Evolutionary conservation across 2,329 filamentous ascomycete species (phyloP).

Genomic region (Lecanicillium sp.): DNA sequence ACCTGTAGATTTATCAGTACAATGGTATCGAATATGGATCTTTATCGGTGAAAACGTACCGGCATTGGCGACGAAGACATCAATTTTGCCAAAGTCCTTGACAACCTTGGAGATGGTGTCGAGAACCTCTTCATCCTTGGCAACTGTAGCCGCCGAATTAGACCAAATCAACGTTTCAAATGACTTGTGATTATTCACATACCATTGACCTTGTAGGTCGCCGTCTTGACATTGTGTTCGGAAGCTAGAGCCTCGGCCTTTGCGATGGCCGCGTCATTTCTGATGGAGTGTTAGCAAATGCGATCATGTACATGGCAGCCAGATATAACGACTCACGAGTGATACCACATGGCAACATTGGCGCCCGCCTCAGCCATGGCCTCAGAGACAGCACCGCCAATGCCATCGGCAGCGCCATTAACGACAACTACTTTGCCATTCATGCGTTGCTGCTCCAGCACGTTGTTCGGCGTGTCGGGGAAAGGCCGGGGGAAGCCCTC

Average conservation of each 20-base stretch:
- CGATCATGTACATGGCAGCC: too few species aligned
- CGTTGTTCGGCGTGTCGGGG: conserved; percentile 30
- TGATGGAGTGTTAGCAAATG: not conserved
- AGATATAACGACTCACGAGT: conserved; percentile 22
- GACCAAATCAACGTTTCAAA: too few species aligned
- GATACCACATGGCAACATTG: conserved; percentile 27
- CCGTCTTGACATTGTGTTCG: conserved; percentile 25
- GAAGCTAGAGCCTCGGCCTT: conserved; percentile 19
- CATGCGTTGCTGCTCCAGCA: conserved; percentile 34
- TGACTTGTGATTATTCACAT: not conserved
- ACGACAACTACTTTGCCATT: conserved; percentile 32
- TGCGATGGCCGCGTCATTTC: not conserved
- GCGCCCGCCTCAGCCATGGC: conserved; percentile 36
- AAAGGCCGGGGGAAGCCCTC: conserved; percentile 19
- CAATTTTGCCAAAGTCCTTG: conserved; percentile 31
- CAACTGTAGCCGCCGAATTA: too few species aligned
- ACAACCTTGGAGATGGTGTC: conserved; percentile 21
- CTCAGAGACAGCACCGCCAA: conserved; percentile 34
- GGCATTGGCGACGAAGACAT: conserved; percentile 35
- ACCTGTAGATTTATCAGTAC: conserved; percentile 13
- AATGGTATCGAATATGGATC: not conserved
- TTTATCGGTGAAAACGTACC: conserved; percentile 14
- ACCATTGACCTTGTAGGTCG: conserved; percentile 35
- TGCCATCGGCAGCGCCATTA: conserved; percentile 36
- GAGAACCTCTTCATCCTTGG: too few species aligned